Percentiles rank a stretch among this genome's conserved stretches.
Evolutionary conservation across 768 basidiomycete genomes (phyloP).

Genomic region (Holtermanniella nyarrowii): DNA sequence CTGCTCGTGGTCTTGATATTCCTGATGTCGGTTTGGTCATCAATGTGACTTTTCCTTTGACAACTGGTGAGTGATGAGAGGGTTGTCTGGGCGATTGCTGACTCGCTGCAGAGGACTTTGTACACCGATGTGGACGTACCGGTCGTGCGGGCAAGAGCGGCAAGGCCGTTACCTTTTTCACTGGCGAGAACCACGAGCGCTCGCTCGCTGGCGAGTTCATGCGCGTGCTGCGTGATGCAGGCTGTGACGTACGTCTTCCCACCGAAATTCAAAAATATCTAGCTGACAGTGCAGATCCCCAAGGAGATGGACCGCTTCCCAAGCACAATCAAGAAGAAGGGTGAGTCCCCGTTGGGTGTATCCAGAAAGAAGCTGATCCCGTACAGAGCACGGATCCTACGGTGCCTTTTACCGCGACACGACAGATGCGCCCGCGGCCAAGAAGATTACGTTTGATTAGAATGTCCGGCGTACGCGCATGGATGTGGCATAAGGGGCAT

Average conservation of each 20-base stretch:
- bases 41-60: constrained; percentile 92
- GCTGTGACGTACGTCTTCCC: constrained; percentile 44
- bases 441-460: constrained; percentile 47
- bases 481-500: not conserved
- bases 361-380: not conserved
- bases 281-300: constrained; percentile 45
- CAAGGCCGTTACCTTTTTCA: constrained; percentile 93
- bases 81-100: not conserved
- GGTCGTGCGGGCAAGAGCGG: constrained; percentile 84
- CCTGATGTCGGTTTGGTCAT: constrained; percentile 88
- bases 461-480: not conserved
- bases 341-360: constrained; percentile 14
- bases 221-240: constrained; percentile 76
- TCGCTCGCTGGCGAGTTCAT: constrained; percentile 86
- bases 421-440: constrained; percentile 42
- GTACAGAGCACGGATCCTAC: constrained; percentile 63
- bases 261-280: not conserved
- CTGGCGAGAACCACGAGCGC: constrained; percentile 76
- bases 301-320: constrained; percentile 76
- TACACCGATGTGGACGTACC: constrained; percentile 43
- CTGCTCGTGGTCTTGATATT: constrained; percentile 92
- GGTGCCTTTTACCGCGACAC: constrained; percentile 50
- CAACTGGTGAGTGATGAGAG: constrained; percentile 67
- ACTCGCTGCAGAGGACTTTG: constrained; percentile 30
- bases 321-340: constrained; percentile 93